Evolutionary conservation across 78 protist species (phyloP).

Genomic region (Chrysochromulina parva): DNA sequence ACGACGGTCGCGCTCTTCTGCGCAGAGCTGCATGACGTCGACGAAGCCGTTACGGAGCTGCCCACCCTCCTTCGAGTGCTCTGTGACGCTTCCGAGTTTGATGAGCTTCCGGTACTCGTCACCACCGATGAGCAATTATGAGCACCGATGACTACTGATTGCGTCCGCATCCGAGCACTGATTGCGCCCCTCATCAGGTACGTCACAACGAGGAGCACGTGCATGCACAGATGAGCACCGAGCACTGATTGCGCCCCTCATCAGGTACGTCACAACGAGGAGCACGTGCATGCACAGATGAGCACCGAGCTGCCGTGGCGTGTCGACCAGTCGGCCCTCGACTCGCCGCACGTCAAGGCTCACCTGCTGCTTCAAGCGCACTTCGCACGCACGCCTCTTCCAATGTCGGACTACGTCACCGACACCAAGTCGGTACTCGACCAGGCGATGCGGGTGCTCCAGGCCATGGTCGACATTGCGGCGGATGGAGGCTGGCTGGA

Average conservation of each 20-base stretch:
- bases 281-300: conserved; percentile 75
- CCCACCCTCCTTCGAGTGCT: background rate
- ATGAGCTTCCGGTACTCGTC: conserved; percentile 25
- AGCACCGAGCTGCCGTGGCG: conserved; percentile 69
- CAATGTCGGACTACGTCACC: conserved; percentile 92
- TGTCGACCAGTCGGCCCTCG: conserved; percentile 37
- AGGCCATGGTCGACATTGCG: conserved; percentile 78
- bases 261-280: conserved; percentile 97
- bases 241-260: too few species aligned
- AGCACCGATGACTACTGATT: too few species aligned
- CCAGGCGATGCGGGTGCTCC: conserved; percentile 87
- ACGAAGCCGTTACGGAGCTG: background rate
- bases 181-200: conserved; percentile 45
- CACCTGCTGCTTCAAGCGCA: conserved; percentile 86
- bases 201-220: conserved; percentile 97
- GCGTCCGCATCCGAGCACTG: too few species aligned
- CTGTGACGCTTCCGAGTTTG: conserved; percentile 37
- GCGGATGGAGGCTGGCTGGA: conserved; percentile 75
- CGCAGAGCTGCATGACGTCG: background rate
- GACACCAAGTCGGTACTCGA: conserved; percentile 95
- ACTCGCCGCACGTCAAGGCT: conserved; percentile 87
- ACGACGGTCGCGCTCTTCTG: conserved; percentile 74
- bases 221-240: conserved; percentile 63
- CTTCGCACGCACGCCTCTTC: conserved; percentile 74
- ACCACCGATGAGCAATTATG: conserved; percentile 82